A percentile compares a stretch with the other conserved stretches of the same genome.
phyloP scores from a whole-genome alignment of 139 green algal genomes.

The Coelastrella sp. region DNA sequence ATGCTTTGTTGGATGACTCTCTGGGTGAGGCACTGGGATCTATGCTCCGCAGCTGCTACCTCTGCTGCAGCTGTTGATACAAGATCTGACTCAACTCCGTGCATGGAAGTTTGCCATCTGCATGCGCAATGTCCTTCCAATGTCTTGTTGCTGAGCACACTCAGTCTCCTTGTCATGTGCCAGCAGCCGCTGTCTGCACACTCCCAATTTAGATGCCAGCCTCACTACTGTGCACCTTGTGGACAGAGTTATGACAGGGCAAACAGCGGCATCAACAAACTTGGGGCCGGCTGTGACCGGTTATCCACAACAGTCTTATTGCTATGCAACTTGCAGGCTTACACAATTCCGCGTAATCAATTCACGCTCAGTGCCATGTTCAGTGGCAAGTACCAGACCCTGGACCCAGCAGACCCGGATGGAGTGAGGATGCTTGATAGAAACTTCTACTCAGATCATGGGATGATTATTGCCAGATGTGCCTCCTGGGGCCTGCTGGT shows the following conservation, averaged over 20 bases:
- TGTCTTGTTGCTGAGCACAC: too few relatives aligned
- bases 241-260: too few relatives aligned
- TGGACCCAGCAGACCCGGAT: background rate
- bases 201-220: too few relatives aligned
- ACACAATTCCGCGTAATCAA: conserved; percentile 3
- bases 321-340: conserved; percentile 15
- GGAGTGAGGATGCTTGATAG: background rate
- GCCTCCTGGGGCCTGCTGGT: background rate
- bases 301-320: background rate
- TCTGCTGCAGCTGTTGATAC: background rate
- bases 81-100: too few relatives aligned
- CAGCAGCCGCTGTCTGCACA: background rate
- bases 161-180: background rate
- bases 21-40: conserved; percentile 6
- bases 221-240: too few relatives aligned
- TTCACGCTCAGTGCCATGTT: background rate
- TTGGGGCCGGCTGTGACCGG: background rate
- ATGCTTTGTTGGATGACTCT: conserved; percentile 28
- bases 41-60: background rate
- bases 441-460: background rate
- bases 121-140: background rate
- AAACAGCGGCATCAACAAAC: too few relatives aligned
- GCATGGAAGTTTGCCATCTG: background rate
- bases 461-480: background rate
- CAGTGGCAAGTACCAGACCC: background rate